Percentiles rank a stretch among this genome's conserved stretches.
These are phyloP conservation scores for Rubia yunnanensis DNA, from an alignment of 257 asterid genomes.

Conservation along the genomic window DNA sequence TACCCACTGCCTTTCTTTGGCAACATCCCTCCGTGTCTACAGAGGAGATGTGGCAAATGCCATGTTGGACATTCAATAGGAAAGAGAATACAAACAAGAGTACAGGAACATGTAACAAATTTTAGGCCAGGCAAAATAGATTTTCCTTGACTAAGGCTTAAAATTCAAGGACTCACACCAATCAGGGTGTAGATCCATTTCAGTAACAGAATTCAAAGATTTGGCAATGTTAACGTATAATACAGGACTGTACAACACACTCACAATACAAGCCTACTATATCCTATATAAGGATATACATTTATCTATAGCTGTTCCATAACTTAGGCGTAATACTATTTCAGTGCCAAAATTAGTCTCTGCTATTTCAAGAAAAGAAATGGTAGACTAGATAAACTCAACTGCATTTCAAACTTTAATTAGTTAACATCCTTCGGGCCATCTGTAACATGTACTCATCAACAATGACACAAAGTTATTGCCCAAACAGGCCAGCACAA, in stretches of 20 bases:
- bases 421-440: background rate
- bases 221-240: background rate
- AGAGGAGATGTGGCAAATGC: background rate
- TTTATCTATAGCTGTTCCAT: background rate
- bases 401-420: background rate
- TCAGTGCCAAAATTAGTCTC: too few species aligned
- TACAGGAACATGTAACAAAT: background rate
- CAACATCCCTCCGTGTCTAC: background rate
- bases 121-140: background rate
- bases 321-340: too few species aligned
- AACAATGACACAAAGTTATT: background rate
- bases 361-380: background rate
- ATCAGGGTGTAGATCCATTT: background rate
- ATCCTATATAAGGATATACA: background rate
- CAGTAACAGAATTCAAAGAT: background rate
- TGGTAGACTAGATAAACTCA: background rate
- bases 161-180: background rate
- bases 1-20: background rate
- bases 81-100: too few species aligned
- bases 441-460: background rate
- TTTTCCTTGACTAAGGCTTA: too few species aligned
- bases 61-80: background rate
- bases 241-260: background rate
- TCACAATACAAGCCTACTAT: background rate
- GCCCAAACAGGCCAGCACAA: background rate